Evolutionary conservation across 179 eudicot species (phyloP).

Genomic region (Silene coronaria): DNA sequence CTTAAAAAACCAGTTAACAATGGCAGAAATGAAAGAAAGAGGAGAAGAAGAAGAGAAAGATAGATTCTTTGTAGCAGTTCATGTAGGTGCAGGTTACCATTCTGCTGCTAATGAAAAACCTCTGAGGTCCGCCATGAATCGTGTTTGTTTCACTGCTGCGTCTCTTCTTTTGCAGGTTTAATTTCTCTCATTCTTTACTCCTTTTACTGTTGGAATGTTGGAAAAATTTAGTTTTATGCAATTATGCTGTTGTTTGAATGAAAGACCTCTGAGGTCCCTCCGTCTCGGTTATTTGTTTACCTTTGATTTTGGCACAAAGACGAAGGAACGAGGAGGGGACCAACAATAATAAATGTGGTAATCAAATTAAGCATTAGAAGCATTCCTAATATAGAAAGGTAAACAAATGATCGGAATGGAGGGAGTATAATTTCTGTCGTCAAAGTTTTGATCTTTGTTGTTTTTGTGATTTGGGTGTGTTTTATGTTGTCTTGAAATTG

Average conservation of each 20-base stretch:
- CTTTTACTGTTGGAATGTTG: too few relatives aligned
- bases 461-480: slow-evolving; percentile 6
- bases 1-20: not conserved
- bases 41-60: slow-evolving; percentile 15
- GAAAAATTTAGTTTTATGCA: too few relatives aligned
- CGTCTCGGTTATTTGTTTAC: too few relatives aligned
- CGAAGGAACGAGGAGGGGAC: too few relatives aligned
- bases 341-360: too few relatives aligned
- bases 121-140: slow-evolving; percentile 71
- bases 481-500: not conserved
- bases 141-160: slow-evolving; percentile 88
- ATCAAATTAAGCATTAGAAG: too few relatives aligned
- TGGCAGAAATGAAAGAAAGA: slow-evolving; percentile 23
- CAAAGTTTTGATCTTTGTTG: slow-evolving; percentile 9
- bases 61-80: slow-evolving; percentile 85
- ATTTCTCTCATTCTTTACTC: not conserved
- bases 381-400: too few relatives aligned
- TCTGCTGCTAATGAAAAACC: slow-evolving; percentile 68
- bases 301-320: too few relatives aligned
- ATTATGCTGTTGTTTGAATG: too few relatives aligned
- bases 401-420: too few relatives aligned
- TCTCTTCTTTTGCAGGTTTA: slow-evolving; percentile 53
- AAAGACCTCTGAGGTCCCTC: too few relatives aligned
- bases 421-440: too few relatives aligned
- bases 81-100: slow-evolving; percentile 96